Percentiles rank a stretch among this genome's conserved stretches.
phyloP scores from a whole-genome alignment of 805 yeast species.

The Suhomyces kilbournensis region DNA sequence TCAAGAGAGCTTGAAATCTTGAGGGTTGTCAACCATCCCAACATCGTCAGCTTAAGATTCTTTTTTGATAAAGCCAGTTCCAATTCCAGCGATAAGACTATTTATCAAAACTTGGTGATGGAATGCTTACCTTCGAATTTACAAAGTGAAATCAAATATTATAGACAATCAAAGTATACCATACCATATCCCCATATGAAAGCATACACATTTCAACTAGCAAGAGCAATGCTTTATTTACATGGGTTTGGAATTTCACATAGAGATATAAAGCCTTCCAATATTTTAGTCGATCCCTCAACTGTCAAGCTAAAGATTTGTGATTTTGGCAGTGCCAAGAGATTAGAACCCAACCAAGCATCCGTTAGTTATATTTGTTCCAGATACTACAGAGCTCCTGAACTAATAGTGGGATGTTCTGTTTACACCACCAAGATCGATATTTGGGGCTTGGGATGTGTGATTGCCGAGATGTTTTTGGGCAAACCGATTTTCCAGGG shows the following conservation, averaged over 20 bases:
- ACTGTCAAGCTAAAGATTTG: conserved; percentile 69
- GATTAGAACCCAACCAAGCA: conserved; percentile 74
- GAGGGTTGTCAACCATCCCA: conserved; percentile 75
- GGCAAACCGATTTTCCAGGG: conserved; percentile 97
- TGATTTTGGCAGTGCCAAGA: conserved; percentile 84
- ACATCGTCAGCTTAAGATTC: conserved; percentile 65
- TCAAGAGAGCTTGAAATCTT: conserved; percentile 76
- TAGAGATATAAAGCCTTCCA: conserved; percentile 82
- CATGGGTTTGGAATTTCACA: conserved; percentile 81
- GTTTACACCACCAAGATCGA: conserved; percentile 88
- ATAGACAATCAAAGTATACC: conserved; percentile 56
- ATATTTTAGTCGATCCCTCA: conserved; percentile 71
- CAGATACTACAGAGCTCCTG: conserved; percentile 95
- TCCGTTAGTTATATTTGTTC: conserved; percentile 95
- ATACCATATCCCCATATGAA: conserved; percentile 73
- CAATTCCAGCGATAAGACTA: conserved; percentile 48
- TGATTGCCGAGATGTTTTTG: conserved; percentile 86
- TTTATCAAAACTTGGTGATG: conserved; percentile 82
- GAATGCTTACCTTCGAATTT: conserved; percentile 81
- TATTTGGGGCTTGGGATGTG: conserved; percentile 98
- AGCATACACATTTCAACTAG: conserved; percentile 73
- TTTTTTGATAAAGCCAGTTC: conserved; percentile 68
- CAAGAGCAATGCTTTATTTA: conserved; percentile 78
- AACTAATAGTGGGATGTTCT: conserved; percentile 85
- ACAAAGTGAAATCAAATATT: conserved; percentile 71